A percentile compares a stretch with the other conserved stretches of the same genome.
These are phyloP conservation scores for Talaromyces stipitatus DNA, from an alignment of 495 filamentous ascomycete species.

Conservation along the genomic window DNA sequence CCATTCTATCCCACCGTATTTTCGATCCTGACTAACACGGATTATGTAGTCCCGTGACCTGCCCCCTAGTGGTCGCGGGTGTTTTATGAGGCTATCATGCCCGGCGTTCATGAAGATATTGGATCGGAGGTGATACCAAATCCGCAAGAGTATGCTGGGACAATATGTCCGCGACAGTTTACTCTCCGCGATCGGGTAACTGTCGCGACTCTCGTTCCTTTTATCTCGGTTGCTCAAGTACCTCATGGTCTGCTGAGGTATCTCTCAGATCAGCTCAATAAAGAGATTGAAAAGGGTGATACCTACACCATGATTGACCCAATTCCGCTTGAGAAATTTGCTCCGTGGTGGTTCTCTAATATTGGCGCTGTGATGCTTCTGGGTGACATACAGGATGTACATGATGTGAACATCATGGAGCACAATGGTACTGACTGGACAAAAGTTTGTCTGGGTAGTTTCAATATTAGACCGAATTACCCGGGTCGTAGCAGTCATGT, in stretches of 20 bases:
- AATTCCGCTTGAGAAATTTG: conserved; percentile 68
- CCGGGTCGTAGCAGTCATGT: conserved; percentile 93
- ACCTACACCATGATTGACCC: conserved; percentile 90
- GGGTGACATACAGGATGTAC: conserved; percentile 62
- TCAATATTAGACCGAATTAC: conserved; percentile 97
- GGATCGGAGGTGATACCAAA: conserved; percentile 36
- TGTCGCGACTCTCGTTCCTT: conserved; percentile 83
- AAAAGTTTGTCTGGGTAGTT: conserved; percentile 81
- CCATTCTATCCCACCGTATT: conserved; percentile 4
- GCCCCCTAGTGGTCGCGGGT: not conserved
- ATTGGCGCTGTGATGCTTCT: conserved; percentile 92
- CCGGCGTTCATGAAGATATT: conserved; percentile 80
- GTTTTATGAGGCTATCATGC: conserved; percentile 46
- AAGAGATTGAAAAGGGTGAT: conserved; percentile 92
- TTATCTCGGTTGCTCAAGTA: conserved; percentile 65
- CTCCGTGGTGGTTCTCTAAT: conserved; percentile 90
- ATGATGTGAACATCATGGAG: conserved; percentile 51
- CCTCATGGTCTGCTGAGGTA: conserved; percentile 70
- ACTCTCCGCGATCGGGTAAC: conserved; percentile 86
- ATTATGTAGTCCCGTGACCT: conserved; percentile 36
- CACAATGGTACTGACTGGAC: conserved; percentile 65
- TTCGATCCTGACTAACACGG: conserved; percentile 13
- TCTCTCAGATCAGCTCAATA: conserved; percentile 79
- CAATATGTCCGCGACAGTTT: conserved; percentile 73
- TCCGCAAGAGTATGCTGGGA: conserved; percentile 53